Base-by-base conservation (phyloP, 768 basidiomycete species). In the Auriculariales sp. region DNA sequence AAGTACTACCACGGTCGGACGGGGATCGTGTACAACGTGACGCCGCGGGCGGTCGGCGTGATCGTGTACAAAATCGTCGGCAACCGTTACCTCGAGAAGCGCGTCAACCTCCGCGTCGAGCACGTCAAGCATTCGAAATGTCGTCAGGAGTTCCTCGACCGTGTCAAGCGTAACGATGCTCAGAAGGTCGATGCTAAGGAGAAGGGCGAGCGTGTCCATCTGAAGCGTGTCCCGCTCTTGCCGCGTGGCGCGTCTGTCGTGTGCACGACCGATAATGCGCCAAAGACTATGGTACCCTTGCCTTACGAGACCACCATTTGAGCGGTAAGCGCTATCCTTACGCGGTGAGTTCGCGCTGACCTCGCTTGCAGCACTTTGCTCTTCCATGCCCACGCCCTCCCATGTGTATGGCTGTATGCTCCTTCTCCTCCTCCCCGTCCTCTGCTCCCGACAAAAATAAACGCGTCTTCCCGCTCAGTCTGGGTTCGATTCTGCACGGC, bases 11-110 rank as follows among this genome's bases (percentile, higher is more conserved):
- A 92, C 60, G 90, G 88, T 60, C 92, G 93, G 59, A 99, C 95
- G 54, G 95, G 95, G 49, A 92, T 98, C 62, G 74, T 99, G 58
- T 98, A 95, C 81, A 99, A 99, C 71, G 92, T 99, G 56, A 90
- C 94, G 34, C 88, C 88, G 52, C 76, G 81, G 49, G 84, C 91
- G 46, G 93, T 98, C 58, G 93, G 94, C 65, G 85, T 99, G 54
- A 92, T 98, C 66, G 82, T 94, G 54, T 81, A 94, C 85, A 99
- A 99, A 70, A 77, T 97, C 62, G 94, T 99, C 62, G 94, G 94
- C 56, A 93, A 93, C 74, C 89, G 95, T 59, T 99, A 94, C 82
- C 70, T 99, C 51, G 92, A 98, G 75, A 99, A 99, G 77, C 88
- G 94, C 52, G 94, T 99, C 68, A 99, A 98, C 81, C 70, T 95